Evolutionary conservation across 192 early-diverging fungal genomes (phyloP).

Genomic region (Backusella sp.): DNA sequence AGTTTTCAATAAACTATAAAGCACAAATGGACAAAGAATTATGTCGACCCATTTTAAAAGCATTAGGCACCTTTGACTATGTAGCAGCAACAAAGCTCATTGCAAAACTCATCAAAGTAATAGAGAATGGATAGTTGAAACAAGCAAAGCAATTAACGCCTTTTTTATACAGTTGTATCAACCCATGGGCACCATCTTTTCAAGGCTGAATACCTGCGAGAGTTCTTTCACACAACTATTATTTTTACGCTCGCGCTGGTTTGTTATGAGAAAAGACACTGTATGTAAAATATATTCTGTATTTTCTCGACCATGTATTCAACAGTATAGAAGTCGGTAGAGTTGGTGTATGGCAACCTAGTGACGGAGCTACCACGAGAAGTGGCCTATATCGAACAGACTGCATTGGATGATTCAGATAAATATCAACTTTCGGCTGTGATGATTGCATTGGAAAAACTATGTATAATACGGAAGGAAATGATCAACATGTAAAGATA

Average conservation of each 20-base stretch:
- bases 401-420: not conserved
- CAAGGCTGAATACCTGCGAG: constrained; percentile 28
- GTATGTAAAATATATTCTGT: constrained; percentile 6
- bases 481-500: constrained; percentile 28
- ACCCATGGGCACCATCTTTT: constrained; percentile 27
- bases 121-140: no score
- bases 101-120: constrained; percentile 34
- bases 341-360: constrained; percentile 5
- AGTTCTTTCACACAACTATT: constrained; percentile 29
- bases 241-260: constrained; percentile 33
- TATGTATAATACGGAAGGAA: constrained; percentile 22
- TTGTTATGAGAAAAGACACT: constrained; percentile 32
- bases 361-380: constrained; percentile 13
- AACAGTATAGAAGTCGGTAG: not conserved
- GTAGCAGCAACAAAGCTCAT: constrained; percentile 43
- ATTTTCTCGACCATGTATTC: not conserved
- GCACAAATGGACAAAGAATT: constrained; percentile 1
- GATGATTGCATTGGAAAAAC: constrained; percentile 11
- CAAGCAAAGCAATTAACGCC: not conserved
- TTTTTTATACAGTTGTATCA: constrained; percentile 13
- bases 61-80: constrained; percentile 52
- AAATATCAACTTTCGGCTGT: not conserved
- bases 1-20: no score
- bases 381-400: not conserved
- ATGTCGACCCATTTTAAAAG: constrained; percentile 22